phyloP scores from a whole-genome alignment of 2,329 filamentous ascomycete genomes.

The Thielaviopsis musarum region DNA sequence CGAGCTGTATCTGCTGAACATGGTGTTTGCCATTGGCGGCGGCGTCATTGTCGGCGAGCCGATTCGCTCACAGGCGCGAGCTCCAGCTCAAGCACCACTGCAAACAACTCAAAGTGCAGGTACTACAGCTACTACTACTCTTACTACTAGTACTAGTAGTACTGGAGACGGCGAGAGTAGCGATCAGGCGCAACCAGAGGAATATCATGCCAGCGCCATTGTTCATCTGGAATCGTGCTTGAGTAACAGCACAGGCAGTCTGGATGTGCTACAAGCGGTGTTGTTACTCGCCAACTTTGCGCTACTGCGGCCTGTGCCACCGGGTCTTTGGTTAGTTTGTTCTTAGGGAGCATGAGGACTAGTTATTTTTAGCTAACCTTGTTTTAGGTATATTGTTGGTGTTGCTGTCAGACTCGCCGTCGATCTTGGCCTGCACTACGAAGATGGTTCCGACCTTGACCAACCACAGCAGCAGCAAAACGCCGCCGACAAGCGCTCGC shows the following conservation, averaged over 20 bases:
- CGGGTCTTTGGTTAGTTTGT: constrained; percentile 57
- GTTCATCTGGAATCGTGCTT: constrained; percentile 80
- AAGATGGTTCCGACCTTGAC: constrained; percentile 58
- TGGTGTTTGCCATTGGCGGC: constrained; percentile 90
- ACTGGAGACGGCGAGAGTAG: constrained; percentile 14
- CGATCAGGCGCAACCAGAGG: constrained; percentile 61
- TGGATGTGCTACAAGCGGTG: constrained; percentile 90
- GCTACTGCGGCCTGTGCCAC: constrained; percentile 74
- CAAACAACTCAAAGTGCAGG: background rate
- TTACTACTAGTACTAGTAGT: no score
- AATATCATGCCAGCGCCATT: constrained; percentile 91
- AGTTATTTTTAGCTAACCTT: constrained; percentile 2
- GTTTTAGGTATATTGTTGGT: constrained; percentile 69
- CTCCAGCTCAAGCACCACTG: constrained; percentile 15
- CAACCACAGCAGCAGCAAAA: constrained; percentile 18
- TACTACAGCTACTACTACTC: background rate
- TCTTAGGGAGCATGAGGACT: background rate
- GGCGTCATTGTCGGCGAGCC: constrained; percentile 70
- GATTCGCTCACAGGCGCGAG: constrained; percentile 28
- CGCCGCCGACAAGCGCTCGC: background rate
- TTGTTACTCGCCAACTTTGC: constrained; percentile 82
- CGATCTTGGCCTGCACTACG: constrained; percentile 81
- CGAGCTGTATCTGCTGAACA: constrained; percentile 88
- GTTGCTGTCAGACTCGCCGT: constrained; percentile 82
- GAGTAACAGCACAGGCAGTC: constrained; percentile 66